A percentile compares a stretch with the other conserved stretches of the same genome.
Evolutionary conservation across 2,329 filamentous ascomycete species (phyloP).

Genomic region (Trichoderma guizhouense): DNA sequence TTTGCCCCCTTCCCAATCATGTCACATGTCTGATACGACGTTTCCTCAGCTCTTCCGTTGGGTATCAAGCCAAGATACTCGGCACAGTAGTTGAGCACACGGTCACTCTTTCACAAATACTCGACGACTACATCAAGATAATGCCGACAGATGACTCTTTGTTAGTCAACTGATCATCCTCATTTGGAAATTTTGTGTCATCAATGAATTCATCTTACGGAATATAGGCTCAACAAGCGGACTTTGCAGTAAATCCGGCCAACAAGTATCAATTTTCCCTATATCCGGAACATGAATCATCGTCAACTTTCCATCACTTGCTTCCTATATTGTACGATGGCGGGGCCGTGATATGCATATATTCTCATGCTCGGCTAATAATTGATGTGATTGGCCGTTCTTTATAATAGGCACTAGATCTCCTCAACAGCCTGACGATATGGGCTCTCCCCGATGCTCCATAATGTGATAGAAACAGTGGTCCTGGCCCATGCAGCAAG

Average conservation of each 20-base stretch:
- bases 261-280: not conserved
- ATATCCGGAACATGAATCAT: not conserved
- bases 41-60: not conserved
- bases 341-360: not conserved
- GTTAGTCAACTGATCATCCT: not conserved
- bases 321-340: not conserved
- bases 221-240: not conserved
- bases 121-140: not conserved
- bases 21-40: not conserved
- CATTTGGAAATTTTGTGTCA: not conserved
- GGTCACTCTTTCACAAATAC: not conserved
- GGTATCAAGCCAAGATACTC: not conserved
- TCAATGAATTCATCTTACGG: not conserved
- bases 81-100: not conserved
- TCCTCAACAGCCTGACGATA: not conserved
- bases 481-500: not conserved
- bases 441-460: not conserved
- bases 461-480: not conserved
- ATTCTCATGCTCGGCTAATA: not conserved
- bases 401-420: not conserved
- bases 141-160: not conserved
- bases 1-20: too few species aligned
- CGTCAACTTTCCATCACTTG: not conserved
- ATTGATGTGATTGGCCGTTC: not conserved
- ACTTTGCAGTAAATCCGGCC: not conserved